Percentiles rank a stretch among this genome's conserved stretches.
Evolutionary conservation across 192 early-diverging fungal genomes (phyloP).

Genomic region (Linderina pennispora): DNA sequence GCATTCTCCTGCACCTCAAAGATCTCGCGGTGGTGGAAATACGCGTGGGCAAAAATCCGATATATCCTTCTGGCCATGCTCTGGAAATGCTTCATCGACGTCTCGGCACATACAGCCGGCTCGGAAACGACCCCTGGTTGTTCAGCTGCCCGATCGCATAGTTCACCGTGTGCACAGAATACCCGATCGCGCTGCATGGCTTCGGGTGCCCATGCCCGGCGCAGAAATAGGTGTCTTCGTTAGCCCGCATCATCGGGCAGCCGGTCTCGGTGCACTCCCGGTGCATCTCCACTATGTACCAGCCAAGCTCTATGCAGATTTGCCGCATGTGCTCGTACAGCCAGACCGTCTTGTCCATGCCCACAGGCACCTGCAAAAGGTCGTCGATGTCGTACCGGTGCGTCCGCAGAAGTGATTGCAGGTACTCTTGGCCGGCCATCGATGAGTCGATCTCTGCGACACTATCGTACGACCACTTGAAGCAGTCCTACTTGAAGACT

Average conservation of each 20-base stretch:
- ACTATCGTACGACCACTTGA: conserved; percentile 18
- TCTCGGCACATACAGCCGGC: conserved; percentile 60
- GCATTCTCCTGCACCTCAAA: conserved; percentile 85
- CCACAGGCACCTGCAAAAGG: conserved; percentile 57
- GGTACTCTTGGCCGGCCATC: conserved; percentile 70
- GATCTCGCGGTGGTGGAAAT: conserved; percentile 84
- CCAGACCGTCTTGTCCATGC: conserved; percentile 64
- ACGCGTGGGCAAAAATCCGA: conserved; percentile 95
- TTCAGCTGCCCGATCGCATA: conserved; percentile 76
- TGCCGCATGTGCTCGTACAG: conserved; percentile 90
- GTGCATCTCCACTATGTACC: conserved; percentile 64
- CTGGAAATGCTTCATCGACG: conserved; percentile 81
- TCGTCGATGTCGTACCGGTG: conserved; percentile 56
- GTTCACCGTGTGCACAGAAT: conserved; percentile 90
- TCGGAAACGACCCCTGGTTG: conserved; percentile 69
- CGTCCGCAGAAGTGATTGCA: conserved; percentile 65
- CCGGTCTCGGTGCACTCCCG: conserved; percentile 65
- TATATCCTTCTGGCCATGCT: conserved; percentile 88
- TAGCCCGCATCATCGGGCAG: conserved; percentile 92
- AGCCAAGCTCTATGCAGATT: conserved; percentile 78
- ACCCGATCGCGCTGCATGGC: conserved; percentile 86
- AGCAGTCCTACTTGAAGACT: conserved; percentile 39
- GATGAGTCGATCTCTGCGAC: conserved; percentile 60
- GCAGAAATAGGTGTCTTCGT: conserved; percentile 87
- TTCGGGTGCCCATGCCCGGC: conserved; percentile 75